Percentiles rank a stretch among this genome's conserved stretches.
phyloP scores from a whole-genome alignment of 75 land plant genomes.

The Pinus albicaulis region DNA sequence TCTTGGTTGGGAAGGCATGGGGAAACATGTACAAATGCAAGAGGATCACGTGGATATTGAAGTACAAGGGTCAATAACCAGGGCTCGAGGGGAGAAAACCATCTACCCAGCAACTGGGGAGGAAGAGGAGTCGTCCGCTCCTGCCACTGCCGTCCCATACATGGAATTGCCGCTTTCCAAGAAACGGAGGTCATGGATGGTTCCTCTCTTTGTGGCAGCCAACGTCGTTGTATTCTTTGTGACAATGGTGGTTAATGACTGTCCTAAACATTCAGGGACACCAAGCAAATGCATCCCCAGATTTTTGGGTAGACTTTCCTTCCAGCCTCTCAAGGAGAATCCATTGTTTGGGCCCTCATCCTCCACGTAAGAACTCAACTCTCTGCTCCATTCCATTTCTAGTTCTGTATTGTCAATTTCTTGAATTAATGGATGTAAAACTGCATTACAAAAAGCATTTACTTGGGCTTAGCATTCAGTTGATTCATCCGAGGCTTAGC shows the following conservation, averaged over 20 bases:
- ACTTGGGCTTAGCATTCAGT: too few relatives aligned
- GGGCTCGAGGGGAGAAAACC: neutral
- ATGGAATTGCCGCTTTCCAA: neutral
- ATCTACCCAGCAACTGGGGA: neutral
- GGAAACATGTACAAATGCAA: neutral
- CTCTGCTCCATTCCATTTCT: neutral
- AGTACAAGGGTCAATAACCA: neutral
- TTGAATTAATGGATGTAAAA: too few relatives aligned
- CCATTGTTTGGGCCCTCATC: conserved; percentile 60
- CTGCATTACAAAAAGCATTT: too few relatives aligned
- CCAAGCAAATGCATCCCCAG: conserved; percentile 25
- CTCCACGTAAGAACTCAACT: conserved; percentile 27
- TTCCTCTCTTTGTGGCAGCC: conserved; percentile 43
- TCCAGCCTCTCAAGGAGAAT: conserved; percentile 47
- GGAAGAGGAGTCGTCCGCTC: neutral
- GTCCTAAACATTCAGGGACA: conserved; percentile 17
- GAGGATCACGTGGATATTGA: neutral
- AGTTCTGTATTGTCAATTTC: too few relatives aligned
- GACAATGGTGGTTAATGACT: conserved; percentile 45
- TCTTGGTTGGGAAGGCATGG: neutral
- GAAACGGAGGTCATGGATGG: conserved; percentile 31
- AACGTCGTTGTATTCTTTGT: conserved; percentile 33
- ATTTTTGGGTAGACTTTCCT: conserved; percentile 41
- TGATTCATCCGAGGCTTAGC: too few relatives aligned
- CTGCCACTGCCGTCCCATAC: neutral